Evolutionary conservation across 75 land plant species (phyloP), one percentile per base, ranked within the genome.

Genomic region (Picea sitchensis): DNA sequence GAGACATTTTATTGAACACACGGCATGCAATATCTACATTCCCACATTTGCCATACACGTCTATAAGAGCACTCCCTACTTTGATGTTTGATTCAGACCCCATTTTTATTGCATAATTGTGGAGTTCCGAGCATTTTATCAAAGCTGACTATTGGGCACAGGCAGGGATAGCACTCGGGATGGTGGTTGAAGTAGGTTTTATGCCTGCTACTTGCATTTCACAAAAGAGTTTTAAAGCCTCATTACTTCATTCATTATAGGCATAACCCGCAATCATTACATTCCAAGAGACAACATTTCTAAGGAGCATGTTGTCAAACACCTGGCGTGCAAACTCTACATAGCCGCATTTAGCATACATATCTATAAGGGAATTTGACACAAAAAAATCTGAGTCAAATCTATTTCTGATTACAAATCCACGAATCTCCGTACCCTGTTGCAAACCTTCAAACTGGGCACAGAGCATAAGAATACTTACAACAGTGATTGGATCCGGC

Each of bases 281-380:
- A 34, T 79, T 58, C 81, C 84, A 82, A 11, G 91, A 84, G 5
- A 89, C 87, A 8, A 82, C 77, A 31, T 86, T 89, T 82, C 86
- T 76, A 6, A 17, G 23, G 8, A 56, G 86, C 90, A 89, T 89
- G 78, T 68, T 58, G 69, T 89, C 82, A 71, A 89, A 89, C 80
- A 89, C 44, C 3, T 62, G 54, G 47, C 82, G 82, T 7, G 88
- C 90, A 32, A 32, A 2, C 5, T 32, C 36, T 14, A 82, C 44
- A 58, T 72, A 59, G 20, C 80, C 84, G 44, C 88, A 89, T 82
- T 84, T 86, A 1, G 79, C 83, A 76, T 89, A 89, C 17, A 84
- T 23, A 69, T 82, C 80, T 57, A 86, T 68, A 9, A 88, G 74
- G 36, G 85, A 67, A 77, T 86, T 89, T 0, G 58, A 23, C 18